phyloP scores from a whole-genome alignment of 2,329 filamentous ascomycete genomes.

The Neonectria coccinea region DNA sequence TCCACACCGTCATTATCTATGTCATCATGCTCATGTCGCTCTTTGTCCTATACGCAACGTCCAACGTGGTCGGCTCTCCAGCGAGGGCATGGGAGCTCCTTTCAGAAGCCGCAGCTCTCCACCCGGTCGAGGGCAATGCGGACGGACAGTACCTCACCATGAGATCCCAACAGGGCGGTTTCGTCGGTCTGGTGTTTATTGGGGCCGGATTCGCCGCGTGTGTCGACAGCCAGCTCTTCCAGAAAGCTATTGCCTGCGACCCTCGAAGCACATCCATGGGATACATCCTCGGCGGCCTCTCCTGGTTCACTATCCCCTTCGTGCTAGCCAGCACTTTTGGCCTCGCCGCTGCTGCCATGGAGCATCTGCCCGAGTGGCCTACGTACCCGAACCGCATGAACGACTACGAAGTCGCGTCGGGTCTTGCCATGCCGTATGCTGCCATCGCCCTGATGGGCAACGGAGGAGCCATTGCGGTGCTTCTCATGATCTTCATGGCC shows the following conservation, averaged over 20 bases:
- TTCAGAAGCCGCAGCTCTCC: slow-evolving; percentile 13
- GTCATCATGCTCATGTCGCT: slow-evolving; percentile 25
- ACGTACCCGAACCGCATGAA: slow-evolving; percentile 77
- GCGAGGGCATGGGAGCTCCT: slow-evolving; percentile 24
- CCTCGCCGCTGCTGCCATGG: slow-evolving; percentile 79
- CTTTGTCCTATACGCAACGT: slow-evolving; percentile 25
- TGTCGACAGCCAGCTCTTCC: slow-evolving; percentile 23
- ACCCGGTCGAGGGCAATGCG: slow-evolving; percentile 21
- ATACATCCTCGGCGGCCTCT: slow-evolving; percentile 85
- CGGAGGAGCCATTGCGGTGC: slow-evolving; percentile 79
- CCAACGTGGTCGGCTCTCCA: slow-evolving; percentile 13
- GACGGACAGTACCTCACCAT: slow-evolving; percentile 23
- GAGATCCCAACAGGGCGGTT: slow-evolving; percentile 20
- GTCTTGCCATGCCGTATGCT: slow-evolving; percentile 83
- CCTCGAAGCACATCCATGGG: slow-evolving; percentile 85
- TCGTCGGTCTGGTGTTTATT: slow-evolving; percentile 22
- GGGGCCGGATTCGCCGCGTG: slow-evolving; percentile 23
- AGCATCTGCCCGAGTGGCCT: slow-evolving; percentile 76
- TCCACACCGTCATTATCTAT: slow-evolving; percentile 25
- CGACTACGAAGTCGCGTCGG: slow-evolving; percentile 78
- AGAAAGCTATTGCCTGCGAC: slow-evolving; percentile 83
- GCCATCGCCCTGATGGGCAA: slow-evolving; percentile 82
- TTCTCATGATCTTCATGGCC: slow-evolving; percentile 85
- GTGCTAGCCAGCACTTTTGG: slow-evolving; percentile 87
- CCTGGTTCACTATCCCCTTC: slow-evolving; percentile 91